A percentile compares a stretch with the other conserved stretches of the same genome.
Evolutionary conservation across 2,329 filamentous ascomycete species (phyloP).

Genomic region (Talaromyces amestolkiae): DNA sequence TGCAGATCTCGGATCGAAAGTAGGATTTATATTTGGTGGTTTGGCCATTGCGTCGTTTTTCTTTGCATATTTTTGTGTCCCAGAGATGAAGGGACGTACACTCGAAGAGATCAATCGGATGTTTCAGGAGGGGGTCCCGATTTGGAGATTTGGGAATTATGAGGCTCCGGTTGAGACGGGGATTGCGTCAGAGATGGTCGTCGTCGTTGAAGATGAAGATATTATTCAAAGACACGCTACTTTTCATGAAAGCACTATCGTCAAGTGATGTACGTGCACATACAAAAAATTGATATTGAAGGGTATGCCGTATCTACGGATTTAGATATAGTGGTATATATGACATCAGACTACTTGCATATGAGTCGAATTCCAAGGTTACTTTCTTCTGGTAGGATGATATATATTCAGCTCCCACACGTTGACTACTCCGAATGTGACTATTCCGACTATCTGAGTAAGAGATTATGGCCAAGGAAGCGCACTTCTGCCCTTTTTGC

Average conservation of each 20-base stretch:
- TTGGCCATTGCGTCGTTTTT: conserved; percentile 24
- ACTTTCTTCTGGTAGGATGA: too few relatives aligned
- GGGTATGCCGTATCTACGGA: not conserved
- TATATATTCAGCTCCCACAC: too few relatives aligned
- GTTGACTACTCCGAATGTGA: too few relatives aligned
- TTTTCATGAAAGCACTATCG: not conserved
- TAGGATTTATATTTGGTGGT: conserved; percentile 39
- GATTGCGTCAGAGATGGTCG: not conserved
- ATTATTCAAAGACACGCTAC: not conserved
- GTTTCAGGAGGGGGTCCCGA: conserved; percentile 25
- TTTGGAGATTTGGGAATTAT: conserved; percentile 24
- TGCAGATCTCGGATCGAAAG: conserved; percentile 35
- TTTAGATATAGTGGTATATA: not conserved
- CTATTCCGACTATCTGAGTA: too few relatives aligned
- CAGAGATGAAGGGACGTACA: conserved; percentile 33
- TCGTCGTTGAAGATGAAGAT: conserved; percentile 1
- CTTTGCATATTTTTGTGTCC: conserved; percentile 30
- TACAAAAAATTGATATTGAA: not conserved
- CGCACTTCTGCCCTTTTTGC: conserved; percentile 1
- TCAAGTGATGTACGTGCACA: not conserved
- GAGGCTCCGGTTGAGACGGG: not conserved
- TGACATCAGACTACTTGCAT: not conserved
- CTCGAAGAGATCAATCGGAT: conserved; percentile 34
- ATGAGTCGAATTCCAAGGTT: too few relatives aligned
- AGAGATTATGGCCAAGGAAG: not conserved